A percentile compares a stretch with the other conserved stretches of the same genome.
phyloP scores from a whole-genome alignment of 768 basidiomycete genomes.

The Boletus barrowsii region DNA sequence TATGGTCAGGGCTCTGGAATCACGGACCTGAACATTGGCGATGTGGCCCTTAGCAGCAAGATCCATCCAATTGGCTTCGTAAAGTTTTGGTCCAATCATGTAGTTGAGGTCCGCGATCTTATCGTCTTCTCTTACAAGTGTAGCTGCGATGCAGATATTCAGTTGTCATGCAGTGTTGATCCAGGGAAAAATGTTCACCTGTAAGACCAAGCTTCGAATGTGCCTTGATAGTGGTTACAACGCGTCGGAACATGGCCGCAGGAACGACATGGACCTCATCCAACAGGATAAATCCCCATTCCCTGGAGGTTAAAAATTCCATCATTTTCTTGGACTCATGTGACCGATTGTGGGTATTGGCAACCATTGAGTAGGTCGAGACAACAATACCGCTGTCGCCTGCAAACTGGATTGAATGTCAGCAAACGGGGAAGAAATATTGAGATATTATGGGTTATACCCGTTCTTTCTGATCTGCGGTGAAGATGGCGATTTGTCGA shows the following conservation, averaged over 20 bases:
- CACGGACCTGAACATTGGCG: constrained; percentile 93
- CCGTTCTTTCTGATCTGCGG: constrained; percentile 97
- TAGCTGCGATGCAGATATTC: constrained; percentile 52
- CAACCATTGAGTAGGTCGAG: constrained; percentile 99
- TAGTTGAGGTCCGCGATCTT: constrained; percentile 98
- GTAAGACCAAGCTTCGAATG: constrained; percentile 98
- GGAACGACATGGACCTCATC: constrained; percentile 99
- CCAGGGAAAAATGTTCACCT: constrained; percentile 45
- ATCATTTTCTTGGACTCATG: constrained; percentile 99
- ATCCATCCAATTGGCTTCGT: constrained; percentile 99
- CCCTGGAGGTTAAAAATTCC: constrained; percentile 96
- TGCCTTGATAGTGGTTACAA: constrained; percentile 97
- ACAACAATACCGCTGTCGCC: constrained; percentile 98
- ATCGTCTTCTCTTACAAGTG: constrained; percentile 97
- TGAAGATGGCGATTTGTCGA: constrained; percentile 94
- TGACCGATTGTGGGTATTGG: constrained; percentile 97
- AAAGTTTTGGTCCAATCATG: constrained; percentile 98
- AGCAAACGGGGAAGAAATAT: not conserved
- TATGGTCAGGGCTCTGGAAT: not conserved
- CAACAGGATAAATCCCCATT: constrained; percentile 97
- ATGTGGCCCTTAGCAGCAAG: constrained; percentile 99
- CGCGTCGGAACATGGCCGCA: constrained; percentile 96
- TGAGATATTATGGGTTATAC: constrained; percentile 36
- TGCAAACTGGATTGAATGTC: constrained; percentile 62
- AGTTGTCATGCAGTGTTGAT: not conserved